These are phyloP conservation scores for Berkeleyomyces rouxiae DNA, from an alignment of 2,329 filamentous ascomycete species.

Conservation along the genomic window DNA sequence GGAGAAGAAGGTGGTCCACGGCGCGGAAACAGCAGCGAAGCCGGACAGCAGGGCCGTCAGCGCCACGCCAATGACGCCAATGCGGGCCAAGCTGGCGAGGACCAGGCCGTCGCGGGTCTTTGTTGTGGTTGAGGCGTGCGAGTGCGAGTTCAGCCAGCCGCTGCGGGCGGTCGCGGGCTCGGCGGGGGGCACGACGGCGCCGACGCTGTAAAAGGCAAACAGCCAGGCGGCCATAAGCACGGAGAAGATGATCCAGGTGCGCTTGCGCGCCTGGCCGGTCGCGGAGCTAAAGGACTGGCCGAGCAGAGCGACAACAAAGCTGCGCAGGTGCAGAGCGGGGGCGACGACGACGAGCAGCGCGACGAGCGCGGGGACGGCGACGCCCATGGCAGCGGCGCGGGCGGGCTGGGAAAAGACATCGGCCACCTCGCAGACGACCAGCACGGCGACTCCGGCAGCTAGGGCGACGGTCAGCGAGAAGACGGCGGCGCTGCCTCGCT, in stretches of 20 bases:
- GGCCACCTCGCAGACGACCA: conserved; percentile 72
- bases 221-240: conserved; percentile 52
- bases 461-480: conserved; percentile 66
- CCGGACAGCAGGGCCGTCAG: conserved; percentile 79
- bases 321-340: conserved; percentile 63
- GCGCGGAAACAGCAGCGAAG: conserved; percentile 73
- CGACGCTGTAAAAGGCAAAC: conserved; percentile 59
- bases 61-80: conserved; percentile 72
- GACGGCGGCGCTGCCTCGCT: conserved; percentile 40
- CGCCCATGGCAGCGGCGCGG: conserved; percentile 47
- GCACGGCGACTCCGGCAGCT: conserved; percentile 58
- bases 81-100: conserved; percentile 44
- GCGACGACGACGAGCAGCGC: conserved; percentile 58
- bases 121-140: conserved; percentile 10
- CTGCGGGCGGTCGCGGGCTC: conserved; percentile 15
- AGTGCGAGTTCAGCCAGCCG: conserved; percentile 8
- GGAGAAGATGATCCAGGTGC: conserved; percentile 44
- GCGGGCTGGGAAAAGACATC: conserved; percentile 54
- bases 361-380: conserved; percentile 54
- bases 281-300: conserved; percentile 40
- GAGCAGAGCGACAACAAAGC: conserved; percentile 32
- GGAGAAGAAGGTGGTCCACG: conserved; percentile 63
- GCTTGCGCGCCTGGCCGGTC: conserved; percentile 5
- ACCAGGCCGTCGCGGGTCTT: conserved; percentile 22
- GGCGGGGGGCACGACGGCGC: conserved; percentile 38